Conservation (phyloP, 805 yeast genomes). For the Candida nanaspora region DNA sequence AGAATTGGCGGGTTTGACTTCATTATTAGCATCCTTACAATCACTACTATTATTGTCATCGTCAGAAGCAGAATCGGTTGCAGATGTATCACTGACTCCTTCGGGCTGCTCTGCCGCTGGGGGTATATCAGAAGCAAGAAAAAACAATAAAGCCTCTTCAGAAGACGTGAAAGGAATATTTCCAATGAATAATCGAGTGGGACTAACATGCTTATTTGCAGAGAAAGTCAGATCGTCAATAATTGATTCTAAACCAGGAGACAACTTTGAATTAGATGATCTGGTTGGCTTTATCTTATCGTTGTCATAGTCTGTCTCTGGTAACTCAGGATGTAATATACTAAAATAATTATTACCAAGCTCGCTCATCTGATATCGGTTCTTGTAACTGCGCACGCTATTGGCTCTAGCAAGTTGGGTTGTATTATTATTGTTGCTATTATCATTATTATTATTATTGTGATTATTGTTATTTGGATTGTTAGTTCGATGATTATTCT, state of each 20-base stretch:
- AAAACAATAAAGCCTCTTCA: conserved; percentile 27
- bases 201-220: conserved; percentile 29
- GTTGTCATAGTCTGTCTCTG: conserved; percentile 6
- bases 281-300: neutral
- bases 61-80: too few relatives aligned
- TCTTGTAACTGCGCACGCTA: neutral
- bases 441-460: conserved; percentile 1
- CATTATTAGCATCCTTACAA: too few relatives aligned
- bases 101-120: too few relatives aligned
- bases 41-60: neutral
- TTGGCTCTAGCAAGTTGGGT: neutral
- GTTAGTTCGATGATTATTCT: neutral
- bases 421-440: neutral
- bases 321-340: conserved; percentile 15
- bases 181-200: conserved; percentile 43
- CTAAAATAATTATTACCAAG: conserved; percentile 21
- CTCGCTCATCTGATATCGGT: conserved; percentile 3
- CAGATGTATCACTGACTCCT: too few relatives aligned
- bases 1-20: too few relatives aligned
- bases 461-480: neutral
- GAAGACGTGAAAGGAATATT: conserved; percentile 45
- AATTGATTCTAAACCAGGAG: too few relatives aligned
- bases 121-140: conserved; percentile 7
- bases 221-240: conserved; percentile 18
- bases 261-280: too few relatives aligned